A percentile compares a stretch with the other conserved stretches of the same genome.
Evolutionary conservation across 805 yeast genomes (phyloP).

Genomic region (Yarrowia sp.): DNA sequence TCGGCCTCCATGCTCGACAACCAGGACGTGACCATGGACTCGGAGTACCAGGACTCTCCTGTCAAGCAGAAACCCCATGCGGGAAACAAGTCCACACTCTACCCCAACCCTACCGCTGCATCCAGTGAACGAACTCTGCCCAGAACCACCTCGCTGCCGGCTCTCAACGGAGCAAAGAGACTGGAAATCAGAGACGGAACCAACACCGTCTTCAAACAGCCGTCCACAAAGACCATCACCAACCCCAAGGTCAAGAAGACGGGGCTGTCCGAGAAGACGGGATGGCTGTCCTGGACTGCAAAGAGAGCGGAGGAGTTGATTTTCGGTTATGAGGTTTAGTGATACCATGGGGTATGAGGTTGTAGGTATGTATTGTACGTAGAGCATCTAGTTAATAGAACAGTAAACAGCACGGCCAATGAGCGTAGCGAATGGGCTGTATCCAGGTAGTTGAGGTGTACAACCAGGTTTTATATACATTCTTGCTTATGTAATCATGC

Average conservation of each 20-base stretch:
- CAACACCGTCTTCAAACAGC: slow-evolving; percentile 44
- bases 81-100: slow-evolving; percentile 41
- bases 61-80: slow-evolving; percentile 2
- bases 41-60: slow-evolving; percentile 40
- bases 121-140: slow-evolving; percentile 7
- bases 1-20: slow-evolving; percentile 26
- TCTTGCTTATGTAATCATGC: no score
- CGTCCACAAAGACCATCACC: slow-evolving; percentile 40
- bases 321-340: slow-evolving; percentile 60
- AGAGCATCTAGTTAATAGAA: no score
- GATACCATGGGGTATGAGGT: background rate
- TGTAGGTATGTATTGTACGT: background rate
- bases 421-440: no score
- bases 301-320: slow-evolving; percentile 56
- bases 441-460: no score
- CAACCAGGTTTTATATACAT: no score
- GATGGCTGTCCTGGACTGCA: slow-evolving; percentile 50
- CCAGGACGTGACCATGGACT: slow-evolving; percentile 39
- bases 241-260: slow-evolving; percentile 33
- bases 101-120: slow-evolving; percentile 39
- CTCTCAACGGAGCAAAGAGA: slow-evolving; percentile 15
- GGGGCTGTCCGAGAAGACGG: slow-evolving; percentile 29
- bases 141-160: slow-evolving; percentile 32
- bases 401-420: no score
- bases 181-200: slow-evolving; percentile 43